Conservation (phyloP, 495 filamentous ascomycete species). For the Penicillium odoratum region DNA sequence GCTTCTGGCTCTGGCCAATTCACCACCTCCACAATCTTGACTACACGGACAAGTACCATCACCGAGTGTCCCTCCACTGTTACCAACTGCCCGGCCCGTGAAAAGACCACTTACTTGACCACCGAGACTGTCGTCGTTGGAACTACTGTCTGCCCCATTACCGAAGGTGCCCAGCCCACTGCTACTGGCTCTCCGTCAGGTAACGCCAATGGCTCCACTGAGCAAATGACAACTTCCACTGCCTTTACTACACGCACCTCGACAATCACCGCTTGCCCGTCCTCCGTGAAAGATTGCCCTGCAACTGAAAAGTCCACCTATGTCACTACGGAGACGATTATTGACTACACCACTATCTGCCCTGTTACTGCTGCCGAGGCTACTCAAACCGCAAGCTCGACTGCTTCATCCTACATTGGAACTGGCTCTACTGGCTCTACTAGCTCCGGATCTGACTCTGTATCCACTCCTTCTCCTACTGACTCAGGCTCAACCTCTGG, state of each 20-base stretch:
- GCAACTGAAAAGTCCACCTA: constrained; percentile 17
- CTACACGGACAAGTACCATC: neutral
- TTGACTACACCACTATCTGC: constrained; percentile 14
- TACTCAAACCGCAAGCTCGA: neutral
- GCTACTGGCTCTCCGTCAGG: neutral
- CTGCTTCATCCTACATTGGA: neutral
- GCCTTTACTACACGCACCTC: constrained; percentile 15
- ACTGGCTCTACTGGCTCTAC: too few relatives aligned
- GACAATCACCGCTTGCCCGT: constrained; percentile 19
- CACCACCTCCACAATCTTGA: neutral
- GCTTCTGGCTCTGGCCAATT: neutral
- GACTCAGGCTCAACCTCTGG: neutral
- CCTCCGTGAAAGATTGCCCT: constrained; percentile 20
- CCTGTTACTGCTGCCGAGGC: constrained; percentile 4
- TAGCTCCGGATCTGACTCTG: neutral
- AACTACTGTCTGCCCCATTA: neutral
- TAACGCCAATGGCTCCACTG: neutral
- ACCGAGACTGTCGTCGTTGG: neutral
- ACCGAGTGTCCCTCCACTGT: neutral
- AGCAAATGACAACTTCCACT: constrained; percentile 1
- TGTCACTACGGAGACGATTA: constrained; percentile 18
- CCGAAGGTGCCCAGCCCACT: constrained; percentile 10
- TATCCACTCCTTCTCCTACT: too few relatives aligned
- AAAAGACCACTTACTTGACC: neutral
- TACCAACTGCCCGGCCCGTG: neutral